These are phyloP conservation scores for Blastocystis sp. DNA, from an alignment of 352 stramenopile genomes.

Conservation along the genomic window DNA sequence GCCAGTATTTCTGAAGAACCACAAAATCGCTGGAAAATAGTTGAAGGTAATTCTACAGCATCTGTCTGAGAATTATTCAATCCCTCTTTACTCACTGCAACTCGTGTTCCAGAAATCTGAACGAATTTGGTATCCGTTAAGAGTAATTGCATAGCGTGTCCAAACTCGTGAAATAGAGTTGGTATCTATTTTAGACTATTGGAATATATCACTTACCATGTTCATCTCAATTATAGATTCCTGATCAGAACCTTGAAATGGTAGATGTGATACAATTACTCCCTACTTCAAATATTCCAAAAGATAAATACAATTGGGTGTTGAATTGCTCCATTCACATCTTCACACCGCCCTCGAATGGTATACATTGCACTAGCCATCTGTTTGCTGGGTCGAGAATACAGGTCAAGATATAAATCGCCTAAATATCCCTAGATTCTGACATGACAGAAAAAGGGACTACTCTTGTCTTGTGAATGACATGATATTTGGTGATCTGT, in stretches of 20 bases:
- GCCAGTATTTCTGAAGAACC: background rate
- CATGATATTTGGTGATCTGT: slow-evolving; percentile 14
- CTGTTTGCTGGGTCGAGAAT: background rate
- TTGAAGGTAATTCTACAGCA: slow-evolving; percentile 28
- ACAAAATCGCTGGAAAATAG: slow-evolving; percentile 29
- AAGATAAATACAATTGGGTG: background rate
- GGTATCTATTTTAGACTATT: background rate
- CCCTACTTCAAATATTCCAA: background rate
- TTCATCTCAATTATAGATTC: background rate
- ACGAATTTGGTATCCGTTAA: slow-evolving; percentile 51
- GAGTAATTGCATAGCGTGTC: slow-evolving; percentile 55
- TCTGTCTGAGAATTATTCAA: background rate
- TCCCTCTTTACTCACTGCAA: background rate
- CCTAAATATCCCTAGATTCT: slow-evolving; percentile 34
- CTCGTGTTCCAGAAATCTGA: slow-evolving; percentile 36
- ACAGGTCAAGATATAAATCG: slow-evolving; percentile 51
- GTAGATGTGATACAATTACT: slow-evolving; percentile 8
- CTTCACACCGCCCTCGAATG: background rate
- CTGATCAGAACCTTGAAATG: background rate
- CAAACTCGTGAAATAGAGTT: slow-evolving; percentile 49
- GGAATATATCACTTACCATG: background rate
- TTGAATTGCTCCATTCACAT: background rate
- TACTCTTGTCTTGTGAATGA: slow-evolving; percentile 5
- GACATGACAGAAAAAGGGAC: background rate
- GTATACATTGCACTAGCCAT: slow-evolving; percentile 42